A percentile compares a stretch with the other conserved stretches of the same genome.
Evolutionary conservation across 2,329 filamentous ascomycete genomes (phyloP).

Genomic region (Penicillium expansum): DNA sequence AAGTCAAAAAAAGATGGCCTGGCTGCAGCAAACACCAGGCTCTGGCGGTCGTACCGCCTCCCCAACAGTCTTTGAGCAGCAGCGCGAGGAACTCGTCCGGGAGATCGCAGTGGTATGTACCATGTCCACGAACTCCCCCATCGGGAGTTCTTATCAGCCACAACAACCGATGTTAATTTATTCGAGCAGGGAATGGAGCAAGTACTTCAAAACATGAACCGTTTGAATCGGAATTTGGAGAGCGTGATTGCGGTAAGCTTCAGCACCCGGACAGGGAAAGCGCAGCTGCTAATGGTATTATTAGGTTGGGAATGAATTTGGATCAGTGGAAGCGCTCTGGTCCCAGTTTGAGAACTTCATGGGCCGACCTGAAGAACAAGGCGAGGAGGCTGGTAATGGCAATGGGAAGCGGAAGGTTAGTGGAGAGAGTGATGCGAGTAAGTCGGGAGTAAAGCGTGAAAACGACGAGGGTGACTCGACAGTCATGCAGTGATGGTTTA

Average conservation of each 20-base stretch:
- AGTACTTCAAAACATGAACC: slow-evolving; percentile 93
- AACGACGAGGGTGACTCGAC: slow-evolving; percentile 13
- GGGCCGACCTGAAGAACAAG: slow-evolving; percentile 61
- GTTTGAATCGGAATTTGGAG: slow-evolving; percentile 86
- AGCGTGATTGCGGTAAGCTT: slow-evolving; percentile 75
- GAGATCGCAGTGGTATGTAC: slow-evolving; percentile 45
- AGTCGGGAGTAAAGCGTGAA: slow-evolving; percentile 18
- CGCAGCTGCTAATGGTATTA: background rate
- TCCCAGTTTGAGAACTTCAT: slow-evolving; percentile 96
- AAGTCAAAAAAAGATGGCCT: slow-evolving; percentile 13
- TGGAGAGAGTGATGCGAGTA: slow-evolving; percentile 22
- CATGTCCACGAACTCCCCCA: slow-evolving; percentile 21
- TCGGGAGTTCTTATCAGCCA: background rate
- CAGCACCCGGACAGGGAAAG: too few species aligned
- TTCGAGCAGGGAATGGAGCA: slow-evolving; percentile 68
- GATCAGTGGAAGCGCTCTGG: slow-evolving; percentile 95
- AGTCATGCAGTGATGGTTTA: slow-evolving; percentile 9
- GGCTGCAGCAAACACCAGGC: slow-evolving; percentile 17
- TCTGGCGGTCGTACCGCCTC: slow-evolving; percentile 18
- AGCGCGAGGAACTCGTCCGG: slow-evolving; percentile 42
- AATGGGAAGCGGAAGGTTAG: slow-evolving; percentile 29
- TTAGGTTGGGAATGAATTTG: slow-evolving; percentile 91
- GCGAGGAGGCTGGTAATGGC: slow-evolving; percentile 32
- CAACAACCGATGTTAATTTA: background rate
- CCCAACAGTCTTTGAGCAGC: slow-evolving; percentile 43